A percentile compares a stretch with the other conserved stretches of the same genome.
These are phyloP conservation scores for Microbotryum lychnidis-dioicae DNA, from an alignment of 1,284 basidiomycete species.

Conservation along the genomic window DNA sequence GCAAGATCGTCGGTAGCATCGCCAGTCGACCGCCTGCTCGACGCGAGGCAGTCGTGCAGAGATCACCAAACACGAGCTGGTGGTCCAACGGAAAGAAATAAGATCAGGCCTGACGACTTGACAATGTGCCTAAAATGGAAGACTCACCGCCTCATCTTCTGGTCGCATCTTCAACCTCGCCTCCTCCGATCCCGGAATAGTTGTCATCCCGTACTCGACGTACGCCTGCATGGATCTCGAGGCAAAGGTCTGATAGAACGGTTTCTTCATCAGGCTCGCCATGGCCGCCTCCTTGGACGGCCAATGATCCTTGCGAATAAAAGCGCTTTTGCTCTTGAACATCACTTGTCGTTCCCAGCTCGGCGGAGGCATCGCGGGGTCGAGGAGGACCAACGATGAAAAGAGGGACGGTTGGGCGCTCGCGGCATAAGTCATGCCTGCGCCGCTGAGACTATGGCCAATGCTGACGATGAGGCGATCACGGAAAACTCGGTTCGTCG, in stretches of 20 bases:
- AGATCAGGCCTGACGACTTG: too few species aligned
- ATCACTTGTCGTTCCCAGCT: constrained; percentile 4
- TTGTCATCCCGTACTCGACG: constrained; percentile 40
- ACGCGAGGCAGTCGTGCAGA: constrained; percentile 18
- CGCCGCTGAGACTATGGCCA: constrained; percentile 77
- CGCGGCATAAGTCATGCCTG: constrained; percentile 35
- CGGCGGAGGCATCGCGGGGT: constrained; percentile 57
- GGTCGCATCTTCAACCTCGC: constrained; percentile 19
- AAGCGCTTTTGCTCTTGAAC: constrained; percentile 20
- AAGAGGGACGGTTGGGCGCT: constrained; percentile 61
- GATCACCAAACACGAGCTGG: constrained; percentile 33
- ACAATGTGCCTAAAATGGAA: too few species aligned
- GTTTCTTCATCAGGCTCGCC: constrained; percentile 46
- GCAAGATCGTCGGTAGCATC: constrained; percentile 18
- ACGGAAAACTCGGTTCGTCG: constrained; percentile 37
- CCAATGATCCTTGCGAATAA: constrained; percentile 30
- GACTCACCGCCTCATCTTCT: constrained; percentile 20
- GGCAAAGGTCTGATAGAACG: constrained; percentile 70
- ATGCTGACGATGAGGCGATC: constrained; percentile 50
- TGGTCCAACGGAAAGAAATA: not conserved
- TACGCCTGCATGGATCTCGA: constrained; percentile 58
- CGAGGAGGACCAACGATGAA: constrained; percentile 63
- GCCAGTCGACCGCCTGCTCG: constrained; percentile 26
- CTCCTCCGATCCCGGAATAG: not conserved
- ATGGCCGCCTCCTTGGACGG: constrained; percentile 55